phyloP scores from a whole-genome alignment of 2,329 filamentous ascomycete species.

The Elsinoe arachidis region DNA sequence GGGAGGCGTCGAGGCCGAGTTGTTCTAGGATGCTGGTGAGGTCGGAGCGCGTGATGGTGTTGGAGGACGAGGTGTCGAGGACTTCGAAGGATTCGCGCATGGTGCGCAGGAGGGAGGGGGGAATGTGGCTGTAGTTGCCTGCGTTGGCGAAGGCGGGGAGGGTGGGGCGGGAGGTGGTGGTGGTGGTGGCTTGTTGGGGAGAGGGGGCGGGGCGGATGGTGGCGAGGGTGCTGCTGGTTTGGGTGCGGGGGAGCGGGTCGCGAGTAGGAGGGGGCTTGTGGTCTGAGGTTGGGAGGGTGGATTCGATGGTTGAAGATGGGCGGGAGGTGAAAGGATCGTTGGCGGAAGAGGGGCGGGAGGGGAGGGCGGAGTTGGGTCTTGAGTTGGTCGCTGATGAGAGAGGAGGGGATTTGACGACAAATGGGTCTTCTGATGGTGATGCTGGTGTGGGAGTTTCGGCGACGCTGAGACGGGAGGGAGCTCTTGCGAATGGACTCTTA shows the following conservation, averaged over 20 bases:
- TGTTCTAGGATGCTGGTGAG: constrained; percentile 81
- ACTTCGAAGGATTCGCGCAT: constrained; percentile 91
- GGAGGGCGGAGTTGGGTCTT: constrained; percentile 15
- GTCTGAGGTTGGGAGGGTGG: constrained; percentile 18
- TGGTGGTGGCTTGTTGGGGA: constrained; percentile 21
- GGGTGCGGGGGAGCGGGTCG: constrained; percentile 31
- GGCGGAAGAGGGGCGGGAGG: constrained; percentile 21
- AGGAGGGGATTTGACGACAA: constrained; percentile 14
- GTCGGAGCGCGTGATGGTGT: constrained; percentile 70
- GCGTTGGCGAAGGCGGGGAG: constrained; percentile 23
- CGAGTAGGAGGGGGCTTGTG: constrained; percentile 15
- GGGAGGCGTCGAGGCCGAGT: constrained; percentile 66
- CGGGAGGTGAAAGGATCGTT: constrained; percentile 21
- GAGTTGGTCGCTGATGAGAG: constrained; percentile 5
- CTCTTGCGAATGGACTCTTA: constrained; percentile 28
- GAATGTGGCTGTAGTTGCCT: constrained; percentile 61
- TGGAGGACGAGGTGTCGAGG: constrained; percentile 80
- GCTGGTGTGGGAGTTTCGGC: constrained; percentile 18
- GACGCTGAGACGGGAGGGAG: constrained; percentile 23
- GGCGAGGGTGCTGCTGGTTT: constrained; percentile 26
- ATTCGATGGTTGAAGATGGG: constrained; percentile 20
- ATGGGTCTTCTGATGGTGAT: constrained; percentile 13
- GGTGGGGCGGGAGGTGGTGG: constrained; percentile 17
- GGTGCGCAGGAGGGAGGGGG: constrained; percentile 73
- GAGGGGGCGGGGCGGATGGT: constrained; percentile 30